A percentile compares a stretch with the other conserved stretches of the same genome.
Conservation (phyloP, 2,329 filamentous ascomycete species). For the Gnomoniopsis smithogilvyi region DNA sequence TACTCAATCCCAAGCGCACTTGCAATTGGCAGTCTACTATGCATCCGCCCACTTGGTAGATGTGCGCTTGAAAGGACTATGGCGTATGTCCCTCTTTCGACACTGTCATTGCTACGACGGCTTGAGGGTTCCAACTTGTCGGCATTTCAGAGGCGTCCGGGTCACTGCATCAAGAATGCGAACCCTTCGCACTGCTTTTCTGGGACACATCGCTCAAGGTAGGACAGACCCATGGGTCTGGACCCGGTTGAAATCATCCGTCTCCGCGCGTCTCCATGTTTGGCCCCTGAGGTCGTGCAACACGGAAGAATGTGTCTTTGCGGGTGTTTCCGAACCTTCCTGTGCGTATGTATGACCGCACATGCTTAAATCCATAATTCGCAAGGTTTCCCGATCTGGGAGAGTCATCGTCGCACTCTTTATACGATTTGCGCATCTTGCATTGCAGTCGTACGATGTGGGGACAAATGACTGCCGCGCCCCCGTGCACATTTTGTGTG, state of each 20-base stretch:
- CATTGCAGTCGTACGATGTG: too few species aligned
- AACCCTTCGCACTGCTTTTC: neutral
- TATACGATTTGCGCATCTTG: too few species aligned
- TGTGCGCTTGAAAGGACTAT: neutral
- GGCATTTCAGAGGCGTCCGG: neutral
- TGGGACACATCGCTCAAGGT: neutral
- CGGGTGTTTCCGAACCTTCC: neutral
- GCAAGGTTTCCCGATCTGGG: constrained; percentile 7
- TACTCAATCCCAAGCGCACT: neutral
- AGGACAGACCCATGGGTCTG: constrained; percentile 1
- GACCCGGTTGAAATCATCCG: constrained; percentile 5
- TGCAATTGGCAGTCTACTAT: too few species aligned
- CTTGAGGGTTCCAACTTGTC: neutral
- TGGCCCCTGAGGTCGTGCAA: neutral
- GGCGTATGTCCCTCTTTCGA: neutral
- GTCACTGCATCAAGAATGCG: constrained; percentile 7
- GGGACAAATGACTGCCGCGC: too few species aligned
- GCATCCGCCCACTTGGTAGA: neutral
- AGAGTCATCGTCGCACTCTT: neutral
- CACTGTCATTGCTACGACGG: too few species aligned
- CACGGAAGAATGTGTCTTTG: neutral
- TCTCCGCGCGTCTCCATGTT: constrained; percentile 1
- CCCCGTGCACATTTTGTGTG: constrained; percentile 1
- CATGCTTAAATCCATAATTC: neutral
- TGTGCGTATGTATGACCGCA: neutral